Evolutionary conservation across 768 basidiomycete genomes (phyloP).

Genomic region (Naganishia randhawae): DNA sequence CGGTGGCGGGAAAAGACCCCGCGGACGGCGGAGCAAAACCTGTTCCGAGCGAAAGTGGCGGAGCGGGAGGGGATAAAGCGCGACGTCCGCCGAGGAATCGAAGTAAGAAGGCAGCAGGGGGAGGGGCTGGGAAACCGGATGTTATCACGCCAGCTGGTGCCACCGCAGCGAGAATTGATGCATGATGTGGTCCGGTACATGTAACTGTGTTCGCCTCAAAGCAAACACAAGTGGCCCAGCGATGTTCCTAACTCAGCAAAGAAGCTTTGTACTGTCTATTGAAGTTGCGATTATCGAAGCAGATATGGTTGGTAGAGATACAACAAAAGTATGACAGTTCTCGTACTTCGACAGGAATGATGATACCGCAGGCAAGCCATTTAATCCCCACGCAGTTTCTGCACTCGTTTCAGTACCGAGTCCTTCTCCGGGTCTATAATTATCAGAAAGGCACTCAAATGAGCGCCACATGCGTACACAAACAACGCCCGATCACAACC

Average conservation of each 20-base stretch:
- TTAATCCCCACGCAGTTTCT: slow-evolving; percentile 92
- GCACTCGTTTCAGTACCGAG: slow-evolving; percentile 89
- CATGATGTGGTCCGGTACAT: too few species aligned
- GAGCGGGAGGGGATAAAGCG: neutral
- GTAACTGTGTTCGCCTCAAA: too few species aligned
- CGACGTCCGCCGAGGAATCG: slow-evolving; percentile 6
- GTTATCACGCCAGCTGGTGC: neutral
- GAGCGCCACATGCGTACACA: neutral
- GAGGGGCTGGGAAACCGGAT: neutral
- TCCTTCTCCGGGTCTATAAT: slow-evolving; percentile 87
- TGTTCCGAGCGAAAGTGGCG: neutral
- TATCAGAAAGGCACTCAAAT: neutral
- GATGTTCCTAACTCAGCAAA: too few species aligned
- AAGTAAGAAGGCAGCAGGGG: neutral
- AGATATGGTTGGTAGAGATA: slow-evolving; percentile 1
- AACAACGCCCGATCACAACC: slow-evolving; percentile 35
- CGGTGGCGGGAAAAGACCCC: neutral
- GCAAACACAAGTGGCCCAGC: too few species aligned
- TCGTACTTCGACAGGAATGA: neutral
- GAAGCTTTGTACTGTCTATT: too few species aligned
- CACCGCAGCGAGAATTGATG: neutral
- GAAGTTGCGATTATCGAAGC: neutral
- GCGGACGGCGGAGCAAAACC: neutral
- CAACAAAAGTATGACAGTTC: neutral
- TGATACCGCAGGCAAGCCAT: neutral